Base-by-base conservation (phyloP, 768 basidiomycete genomes). In the Mycena kentingensis region DNA sequence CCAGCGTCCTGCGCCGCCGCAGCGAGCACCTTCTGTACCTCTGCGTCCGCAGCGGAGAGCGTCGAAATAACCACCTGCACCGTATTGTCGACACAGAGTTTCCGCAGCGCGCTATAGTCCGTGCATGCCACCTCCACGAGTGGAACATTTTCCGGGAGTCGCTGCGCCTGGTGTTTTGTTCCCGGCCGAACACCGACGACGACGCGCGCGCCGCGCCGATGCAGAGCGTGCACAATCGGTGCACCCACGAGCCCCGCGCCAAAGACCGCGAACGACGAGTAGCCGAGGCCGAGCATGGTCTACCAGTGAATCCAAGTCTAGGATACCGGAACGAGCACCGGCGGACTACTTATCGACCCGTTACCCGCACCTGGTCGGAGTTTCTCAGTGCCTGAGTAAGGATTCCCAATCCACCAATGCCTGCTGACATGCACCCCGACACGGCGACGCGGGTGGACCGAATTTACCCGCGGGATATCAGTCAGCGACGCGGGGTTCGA, bases 31-130 rank as follows among this genome's bases (percentile, higher is more conserved):
- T 56, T 57, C 44, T 73, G 72, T 18, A 55, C 46, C 4, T 54
- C 42, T 24, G 73, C 64, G 6, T 62, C 71, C 6, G 59, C 63
- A 2, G 60, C 64, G 15, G 67, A 65, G 32, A 73, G 34, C 5
- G 70, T 65, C 13, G 70, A 73, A 29, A 73, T 36, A 31, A 73
- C 56, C 13, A 73, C 72, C 36, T 71, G 42, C 24, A 71, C 63
- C 1, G 56, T 60, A 44, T 72, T 49, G 21, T 62, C 60, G 21
- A 43, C 55, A 26, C 73, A 41, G 44, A 65, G 46, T 15, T 63
- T 54, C 22, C 51, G 26, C 3, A 73, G 49, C 6, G 60, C 10
- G 11, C 32, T 49, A 4, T 52, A 55, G 35, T 73, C 61, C 2
- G 64, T 24, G 46, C 65, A 70, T 19, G 68, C 67, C 13, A 65